A percentile compares a stretch with the other conserved stretches of the same genome.
Conservation (phyloP, 2,329 filamentous ascomycete species). For the Karstenula rhodostoma region DNA sequence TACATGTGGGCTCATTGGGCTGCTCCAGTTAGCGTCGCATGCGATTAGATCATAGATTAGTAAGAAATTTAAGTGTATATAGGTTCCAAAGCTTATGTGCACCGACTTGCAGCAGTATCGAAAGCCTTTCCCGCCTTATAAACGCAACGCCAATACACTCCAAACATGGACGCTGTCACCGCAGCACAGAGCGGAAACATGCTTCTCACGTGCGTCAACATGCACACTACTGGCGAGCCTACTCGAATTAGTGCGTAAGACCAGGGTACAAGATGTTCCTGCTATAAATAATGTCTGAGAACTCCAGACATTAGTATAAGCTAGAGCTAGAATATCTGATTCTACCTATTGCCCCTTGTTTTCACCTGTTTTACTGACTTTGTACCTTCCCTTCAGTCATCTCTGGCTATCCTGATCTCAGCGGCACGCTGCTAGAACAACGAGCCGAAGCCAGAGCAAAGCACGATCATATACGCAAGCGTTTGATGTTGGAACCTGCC, state of each 20-base stretch:
- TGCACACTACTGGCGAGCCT: constrained; percentile 61
- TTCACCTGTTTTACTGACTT: too few species aligned
- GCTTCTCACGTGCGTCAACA: constrained; percentile 19
- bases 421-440: constrained; percentile 53
- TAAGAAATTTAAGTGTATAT: neutral
- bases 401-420: constrained; percentile 50
- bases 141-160: neutral
- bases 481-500: constrained; percentile 58
- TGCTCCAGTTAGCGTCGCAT: too few species aligned
- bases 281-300: too few species aligned
- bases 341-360: too few species aligned
- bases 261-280: too few species aligned
- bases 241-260: constrained; percentile 59
- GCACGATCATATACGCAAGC: constrained; percentile 52
- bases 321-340: too few species aligned
- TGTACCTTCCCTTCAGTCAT: too few species aligned
- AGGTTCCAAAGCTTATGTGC: too few species aligned
- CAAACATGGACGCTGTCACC: constrained; percentile 1
- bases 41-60: too few species aligned
- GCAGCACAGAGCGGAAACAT: neutral
- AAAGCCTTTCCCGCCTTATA: neutral
- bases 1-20: too few species aligned
- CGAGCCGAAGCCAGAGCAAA: constrained; percentile 49
- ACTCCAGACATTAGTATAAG: too few species aligned
- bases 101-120: neutral